Percentiles rank a stretch among this genome's conserved stretches.
Evolutionary conservation across 495 filamentous ascomycete genomes (phyloP).

Genomic region (Aspergillus ellipticus): DNA sequence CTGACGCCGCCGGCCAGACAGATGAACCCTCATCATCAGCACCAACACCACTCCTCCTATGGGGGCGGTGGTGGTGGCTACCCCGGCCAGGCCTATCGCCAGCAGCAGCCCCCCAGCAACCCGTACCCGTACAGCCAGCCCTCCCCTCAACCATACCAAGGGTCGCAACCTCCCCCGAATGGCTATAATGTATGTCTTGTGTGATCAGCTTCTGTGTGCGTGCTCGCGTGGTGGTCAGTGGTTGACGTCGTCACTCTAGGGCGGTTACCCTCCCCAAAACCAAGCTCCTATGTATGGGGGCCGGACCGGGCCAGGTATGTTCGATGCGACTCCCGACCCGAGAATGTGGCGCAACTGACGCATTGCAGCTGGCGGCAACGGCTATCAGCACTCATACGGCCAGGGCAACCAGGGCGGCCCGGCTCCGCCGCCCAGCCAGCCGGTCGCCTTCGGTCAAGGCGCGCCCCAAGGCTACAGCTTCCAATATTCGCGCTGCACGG

Average conservation of each 20-base stretch:
- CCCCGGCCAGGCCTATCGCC: conserved; percentile 46
- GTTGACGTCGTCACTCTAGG: conserved; percentile 15
- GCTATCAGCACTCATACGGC: conserved; percentile 29
- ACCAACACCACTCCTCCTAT: conserved; percentile 31
- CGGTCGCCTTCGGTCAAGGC: conserved; percentile 68
- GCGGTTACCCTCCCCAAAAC: conserved; percentile 31
- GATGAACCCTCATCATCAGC: conserved; percentile 23
- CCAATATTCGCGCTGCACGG: conserved; percentile 90
- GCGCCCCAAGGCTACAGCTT: conserved; percentile 77
- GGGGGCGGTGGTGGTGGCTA: conserved; percentile 47
- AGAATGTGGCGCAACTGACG: background rate
- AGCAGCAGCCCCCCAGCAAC: conserved; percentile 37
- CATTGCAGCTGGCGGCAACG: conserved; percentile 2
- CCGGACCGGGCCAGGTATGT: conserved; percentile 26
- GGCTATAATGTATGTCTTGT: conserved; percentile 40
- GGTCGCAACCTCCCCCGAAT: conserved; percentile 38
- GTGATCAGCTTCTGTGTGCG: background rate
- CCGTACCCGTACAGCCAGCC: conserved; percentile 46
- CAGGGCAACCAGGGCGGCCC: conserved; percentile 36
- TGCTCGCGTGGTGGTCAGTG: background rate
- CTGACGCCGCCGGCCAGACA: conserved; percentile 4
- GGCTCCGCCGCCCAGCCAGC: conserved; percentile 36
- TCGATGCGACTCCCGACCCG: background rate
- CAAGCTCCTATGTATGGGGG: conserved; percentile 31
- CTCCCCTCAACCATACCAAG: conserved; percentile 34